Conservation (phyloP, 768 basidiomycete species). For the Grammothele lineata region DNA sequence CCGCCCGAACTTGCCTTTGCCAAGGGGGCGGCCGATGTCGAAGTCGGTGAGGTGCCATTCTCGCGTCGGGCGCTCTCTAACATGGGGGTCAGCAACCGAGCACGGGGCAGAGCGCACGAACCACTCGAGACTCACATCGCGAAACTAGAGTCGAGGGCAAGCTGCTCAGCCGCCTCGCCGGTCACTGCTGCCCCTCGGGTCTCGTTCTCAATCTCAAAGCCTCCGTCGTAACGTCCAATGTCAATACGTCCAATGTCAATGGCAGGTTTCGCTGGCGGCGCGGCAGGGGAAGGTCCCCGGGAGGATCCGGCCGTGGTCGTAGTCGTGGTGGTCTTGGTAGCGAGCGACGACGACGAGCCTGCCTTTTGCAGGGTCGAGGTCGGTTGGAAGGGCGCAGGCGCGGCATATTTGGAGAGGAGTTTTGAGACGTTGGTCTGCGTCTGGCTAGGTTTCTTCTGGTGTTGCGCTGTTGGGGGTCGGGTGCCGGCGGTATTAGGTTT, state of each 20-base stretch:
- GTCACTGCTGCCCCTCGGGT: constrained; percentile 69
- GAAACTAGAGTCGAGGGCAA: constrained; percentile 82
- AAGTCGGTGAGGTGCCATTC: constrained; percentile 86
- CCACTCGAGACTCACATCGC: constrained; percentile 49
- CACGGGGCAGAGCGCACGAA: too few species aligned
- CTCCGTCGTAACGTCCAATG: constrained; percentile 94
- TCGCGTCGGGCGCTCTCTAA: constrained; percentile 65
- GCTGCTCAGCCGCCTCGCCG: constrained; percentile 73
- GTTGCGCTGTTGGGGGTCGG: constrained; percentile 30
- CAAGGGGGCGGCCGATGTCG: constrained; percentile 92
- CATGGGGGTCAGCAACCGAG: too few species aligned
- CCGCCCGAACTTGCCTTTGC: constrained; percentile 98
- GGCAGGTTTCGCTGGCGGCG: constrained; percentile 17
- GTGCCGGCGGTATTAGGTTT: constrained; percentile 34
- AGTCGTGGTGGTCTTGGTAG: constrained; percentile 6
- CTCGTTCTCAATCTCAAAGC: constrained; percentile 86
- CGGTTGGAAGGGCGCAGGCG: constrained; percentile 46
- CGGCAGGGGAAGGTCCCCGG: constrained; percentile 31
- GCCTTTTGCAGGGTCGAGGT: constrained; percentile 19
- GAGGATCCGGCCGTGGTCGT: constrained; percentile 21
- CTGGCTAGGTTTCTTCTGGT: constrained; percentile 54
- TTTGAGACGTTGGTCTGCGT: constrained; percentile 64
- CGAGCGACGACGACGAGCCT: constrained; percentile 14
- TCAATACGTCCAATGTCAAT: constrained; percentile 56
- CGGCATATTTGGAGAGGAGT: constrained; percentile 69